Percentiles rank a stretch among this genome's conserved stretches.
phyloP scores from a whole-genome alignment of 2,329 filamentous ascomycete genomes.

The Botrytis tulipae region DNA sequence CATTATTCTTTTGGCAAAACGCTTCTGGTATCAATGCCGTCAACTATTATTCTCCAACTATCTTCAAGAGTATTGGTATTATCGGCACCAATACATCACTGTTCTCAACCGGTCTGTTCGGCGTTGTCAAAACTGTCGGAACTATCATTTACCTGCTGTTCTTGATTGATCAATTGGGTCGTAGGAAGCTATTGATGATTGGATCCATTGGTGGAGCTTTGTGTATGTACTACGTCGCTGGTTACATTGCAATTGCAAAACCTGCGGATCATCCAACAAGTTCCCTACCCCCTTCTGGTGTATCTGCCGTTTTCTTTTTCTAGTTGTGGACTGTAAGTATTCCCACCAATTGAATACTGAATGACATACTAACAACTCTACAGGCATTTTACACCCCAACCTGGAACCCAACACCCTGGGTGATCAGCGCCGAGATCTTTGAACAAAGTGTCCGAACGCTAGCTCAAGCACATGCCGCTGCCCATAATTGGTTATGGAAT shows the following conservation, averaged over 20 bases:
- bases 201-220: conserved; percentile 24
- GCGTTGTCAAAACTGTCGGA: conserved; percentile 27
- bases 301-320: conserved; percentile 68
- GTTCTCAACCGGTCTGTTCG: conserved; percentile 28
- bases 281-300: conserved; percentile 41
- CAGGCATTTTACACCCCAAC: conserved; percentile 33
- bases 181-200: conserved; percentile 46
- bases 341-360: background rate
- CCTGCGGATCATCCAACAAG: conserved; percentile 21
- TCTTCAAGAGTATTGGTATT: conserved; percentile 31
- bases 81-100: conserved; percentile 28
- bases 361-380: background rate
- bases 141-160: conserved; percentile 50
- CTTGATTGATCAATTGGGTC: conserved; percentile 57
- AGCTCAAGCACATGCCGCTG: conserved; percentile 64
- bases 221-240: conserved; percentile 32
- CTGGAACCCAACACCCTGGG: conserved; percentile 35
- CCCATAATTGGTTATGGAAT: conserved; percentile 64
- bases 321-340: conserved; percentile 61
- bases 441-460: conserved; percentile 30
- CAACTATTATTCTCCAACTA: conserved; percentile 32
- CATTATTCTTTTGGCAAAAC: conserved; percentile 33
- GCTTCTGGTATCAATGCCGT: conserved; percentile 31
- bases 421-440: conserved; percentile 35
- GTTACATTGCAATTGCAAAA: conserved; percentile 29